These are phyloP conservation scores for Chaetoceros muelleri DNA, from an alignment of 108 stramenopile species.

Conservation along the genomic window DNA sequence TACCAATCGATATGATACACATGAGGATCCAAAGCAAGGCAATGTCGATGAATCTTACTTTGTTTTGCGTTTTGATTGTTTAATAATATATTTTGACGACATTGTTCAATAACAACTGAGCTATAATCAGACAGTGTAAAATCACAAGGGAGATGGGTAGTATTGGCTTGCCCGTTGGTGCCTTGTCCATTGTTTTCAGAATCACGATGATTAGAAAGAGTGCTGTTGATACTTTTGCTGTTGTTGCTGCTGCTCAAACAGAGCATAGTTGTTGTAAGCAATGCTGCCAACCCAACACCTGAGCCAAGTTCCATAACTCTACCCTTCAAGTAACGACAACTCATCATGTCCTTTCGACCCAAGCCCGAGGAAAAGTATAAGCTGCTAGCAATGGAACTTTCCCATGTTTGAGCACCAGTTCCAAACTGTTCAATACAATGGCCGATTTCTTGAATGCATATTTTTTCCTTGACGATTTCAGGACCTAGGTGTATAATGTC, in stretches of 20 bases:
- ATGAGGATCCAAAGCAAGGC: background rate
- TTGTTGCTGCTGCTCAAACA: background rate
- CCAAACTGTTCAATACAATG: slow-evolving; percentile 20
- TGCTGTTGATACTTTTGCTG: background rate
- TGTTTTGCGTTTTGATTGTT: slow-evolving; percentile 4
- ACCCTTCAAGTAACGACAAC: slow-evolving; percentile 20
- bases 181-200: too few species aligned
- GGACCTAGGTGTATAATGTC: too few species aligned
- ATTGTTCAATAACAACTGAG: slow-evolving; percentile 32
- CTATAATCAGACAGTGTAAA: slow-evolving; percentile 51
- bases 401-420: slow-evolving; percentile 58
- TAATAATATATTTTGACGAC: slow-evolving; percentile 31
- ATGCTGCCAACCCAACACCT: slow-evolving; percentile 45
- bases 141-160: too few species aligned
- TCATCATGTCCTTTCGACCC: too few species aligned
- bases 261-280: slow-evolving; percentile 4
- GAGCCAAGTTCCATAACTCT: slow-evolving; percentile 43
- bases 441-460: slow-evolving; percentile 58
- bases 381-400: slow-evolving; percentile 46
- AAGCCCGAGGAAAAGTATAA: slow-evolving; percentile 29
- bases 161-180: too few species aligned
- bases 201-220: background rate
- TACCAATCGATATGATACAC: slow-evolving; percentile 36
- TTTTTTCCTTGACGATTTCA: too few species aligned
- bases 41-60: background rate